Evolutionary conservation across 2,329 filamentous ascomycete species (phyloP), one percentile per base, ranked within the genome.

Genomic region (Arthroderma uncinatum): DNA sequence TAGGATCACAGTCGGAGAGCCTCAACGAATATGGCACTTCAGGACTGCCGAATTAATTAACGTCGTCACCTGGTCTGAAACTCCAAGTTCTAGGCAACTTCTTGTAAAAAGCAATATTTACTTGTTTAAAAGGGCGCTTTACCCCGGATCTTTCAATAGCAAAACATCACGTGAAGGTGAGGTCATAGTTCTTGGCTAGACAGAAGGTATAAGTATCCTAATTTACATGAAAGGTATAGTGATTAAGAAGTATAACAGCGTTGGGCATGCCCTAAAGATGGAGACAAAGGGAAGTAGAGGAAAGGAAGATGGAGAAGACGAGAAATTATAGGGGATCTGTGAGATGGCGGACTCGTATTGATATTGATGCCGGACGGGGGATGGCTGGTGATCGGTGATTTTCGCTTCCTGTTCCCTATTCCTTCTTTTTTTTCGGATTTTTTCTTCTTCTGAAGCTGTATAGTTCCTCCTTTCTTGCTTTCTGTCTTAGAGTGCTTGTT

Each of bases 191-290:
- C 42, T 48, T 48, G 42, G 42, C 42, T 19, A 8, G 21, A 48
- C 21, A 30, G 42, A 48, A 14, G 42, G 28, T 50, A 30, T 16
- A 50, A 25, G 25, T 16, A n/a, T 30, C 47, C 33, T 30, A 25
- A 50, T 50, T 50, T 50, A 50, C 47, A 50, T 50, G 47, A 34
- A 50, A 50, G 47, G 25, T 50, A 30, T 8, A 19, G 47, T 14
- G 28, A 50, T 33, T 50, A 19, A 48, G 25, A 30, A 30, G 25
- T 50, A 50, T 50, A 50, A 30, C 28, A 50, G 47, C 47, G 47
- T 50, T 50, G 47, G 47, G 47, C 47, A 50, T 30, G 47, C 47
- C 47, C 47, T 50, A 50, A 50, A 50, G 47, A 50, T 50, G 47
- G 23, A 50, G 28, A 30, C 25, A 50, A 30, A 48, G 25, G 33